Evolutionary conservation across 306 rosid genomes (phyloP).

Genomic region (Quercus cerris): DNA sequence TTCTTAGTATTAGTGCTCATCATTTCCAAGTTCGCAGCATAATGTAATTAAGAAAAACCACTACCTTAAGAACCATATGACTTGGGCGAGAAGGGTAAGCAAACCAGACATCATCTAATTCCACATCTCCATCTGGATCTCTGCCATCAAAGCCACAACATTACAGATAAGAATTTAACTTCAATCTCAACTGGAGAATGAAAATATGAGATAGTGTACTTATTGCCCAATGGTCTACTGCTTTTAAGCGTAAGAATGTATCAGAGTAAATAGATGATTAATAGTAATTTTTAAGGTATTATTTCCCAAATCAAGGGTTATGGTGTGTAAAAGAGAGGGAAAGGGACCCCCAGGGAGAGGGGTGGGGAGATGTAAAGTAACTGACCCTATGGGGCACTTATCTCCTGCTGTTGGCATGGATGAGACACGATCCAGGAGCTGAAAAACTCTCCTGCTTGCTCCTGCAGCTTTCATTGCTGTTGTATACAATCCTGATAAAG

Average conservation of each 20-base stretch:
- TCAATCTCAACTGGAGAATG: neutral
- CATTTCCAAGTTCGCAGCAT: neutral
- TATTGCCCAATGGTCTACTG: too few relatives aligned
- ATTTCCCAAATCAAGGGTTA: too few relatives aligned
- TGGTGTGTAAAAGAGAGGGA: too few relatives aligned
- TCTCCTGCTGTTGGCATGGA: slow-evolving; percentile 36
- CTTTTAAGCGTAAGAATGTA: too few relatives aligned
- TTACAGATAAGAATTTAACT: neutral
- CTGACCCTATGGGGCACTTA: slow-evolving; percentile 40
- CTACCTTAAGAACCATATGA: slow-evolving; percentile 42
- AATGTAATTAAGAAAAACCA: neutral
- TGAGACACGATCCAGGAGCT: slow-evolving; percentile 47
- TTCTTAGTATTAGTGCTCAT: neutral
- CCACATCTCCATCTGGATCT: slow-evolving; percentile 41
- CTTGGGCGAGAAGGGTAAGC: slow-evolving; percentile 49
- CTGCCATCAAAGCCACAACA: slow-evolving; percentile 20
- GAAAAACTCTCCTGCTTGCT: slow-evolving; percentile 51
- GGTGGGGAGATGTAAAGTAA: neutral
- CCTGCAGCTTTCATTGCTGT: slow-evolving; percentile 53
- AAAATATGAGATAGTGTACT: neutral
- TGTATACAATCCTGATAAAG: slow-evolving; percentile 44
- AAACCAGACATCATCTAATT: slow-evolving; percentile 49
- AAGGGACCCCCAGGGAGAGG: too few relatives aligned
- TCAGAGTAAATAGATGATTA: too few relatives aligned
- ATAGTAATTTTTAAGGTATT: too few relatives aligned